Percentiles rank a stretch among this genome's conserved stretches.
Conservation (phyloP, 1,284 basidiomycete genomes). For the Golubevia sp. region DNA sequence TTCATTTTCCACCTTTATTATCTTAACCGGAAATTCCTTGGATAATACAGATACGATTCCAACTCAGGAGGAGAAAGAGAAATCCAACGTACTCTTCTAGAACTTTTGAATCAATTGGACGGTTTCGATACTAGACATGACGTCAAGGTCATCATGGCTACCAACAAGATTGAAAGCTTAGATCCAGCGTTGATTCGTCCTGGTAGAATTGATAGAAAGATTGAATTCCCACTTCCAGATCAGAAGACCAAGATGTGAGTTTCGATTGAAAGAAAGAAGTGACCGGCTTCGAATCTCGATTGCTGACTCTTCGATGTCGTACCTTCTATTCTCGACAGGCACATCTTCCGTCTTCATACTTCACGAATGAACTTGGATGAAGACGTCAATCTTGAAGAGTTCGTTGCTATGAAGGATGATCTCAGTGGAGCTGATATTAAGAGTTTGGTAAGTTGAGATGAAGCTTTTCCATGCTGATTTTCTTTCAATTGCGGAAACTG, state of each 20-base stretch:
- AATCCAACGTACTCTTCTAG: conserved; percentile 64
- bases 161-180: conserved; percentile 89
- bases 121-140: conserved; percentile 99
- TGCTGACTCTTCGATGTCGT: background rate
- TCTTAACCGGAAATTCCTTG: background rate
- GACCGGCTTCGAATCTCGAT: too few relatives aligned
- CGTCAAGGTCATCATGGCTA: conserved; percentile 86
- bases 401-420: conserved; percentile 94
- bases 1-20: background rate
- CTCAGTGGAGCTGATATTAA: conserved; percentile 97
- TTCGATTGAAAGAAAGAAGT: too few relatives aligned
- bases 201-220: conserved; percentile 97
- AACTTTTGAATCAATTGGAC: conserved; percentile 76
- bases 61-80: conserved; percentile 64
- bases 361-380: conserved; percentile 88
- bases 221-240: conserved; percentile 65
- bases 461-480: conserved; percentile 57
- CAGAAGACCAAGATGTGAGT: conserved; percentile 59
- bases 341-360: conserved; percentile 97
- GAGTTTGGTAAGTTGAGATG: conserved; percentile 67
- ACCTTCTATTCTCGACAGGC: conserved; percentile 69
- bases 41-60: conserved; percentile 61
- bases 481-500: conserved; percentile 1
- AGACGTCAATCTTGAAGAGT: conserved; percentile 96
- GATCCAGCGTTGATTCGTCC: conserved; percentile 97